phyloP scores from a whole-genome alignment of 192 early-diverging fungal genomes.

The Coemansia sp. region DNA sequence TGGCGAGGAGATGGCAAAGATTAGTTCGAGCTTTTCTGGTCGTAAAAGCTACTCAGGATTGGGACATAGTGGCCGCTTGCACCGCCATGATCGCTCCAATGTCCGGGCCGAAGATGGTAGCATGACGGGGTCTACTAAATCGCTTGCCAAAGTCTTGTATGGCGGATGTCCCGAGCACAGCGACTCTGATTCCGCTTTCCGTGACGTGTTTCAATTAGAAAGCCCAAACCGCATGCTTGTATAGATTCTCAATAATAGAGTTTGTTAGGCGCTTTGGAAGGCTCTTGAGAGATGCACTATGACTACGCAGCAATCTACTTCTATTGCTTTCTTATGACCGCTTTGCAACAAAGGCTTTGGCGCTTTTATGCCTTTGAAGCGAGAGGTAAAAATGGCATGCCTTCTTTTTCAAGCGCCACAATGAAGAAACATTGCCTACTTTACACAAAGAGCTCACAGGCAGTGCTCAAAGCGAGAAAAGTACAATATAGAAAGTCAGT shows the following conservation, averaged over 20 bases:
- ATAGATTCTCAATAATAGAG: background rate
- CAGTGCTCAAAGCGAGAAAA: background rate
- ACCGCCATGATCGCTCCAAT: background rate
- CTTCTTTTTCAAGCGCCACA: too few species aligned
- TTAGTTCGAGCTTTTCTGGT: slow-evolving; percentile 6
- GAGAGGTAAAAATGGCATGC: too few species aligned
- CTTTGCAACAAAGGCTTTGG: too few species aligned
- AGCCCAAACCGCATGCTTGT: slow-evolving; percentile 5
- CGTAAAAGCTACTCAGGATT: slow-evolving; percentile 1
- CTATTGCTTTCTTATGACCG: too few species aligned
- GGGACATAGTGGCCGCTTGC: background rate
- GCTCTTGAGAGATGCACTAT: too few species aligned
- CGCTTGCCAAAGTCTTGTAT: slow-evolving; percentile 16
- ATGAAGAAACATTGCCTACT: background rate
- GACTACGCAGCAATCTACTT: too few species aligned
- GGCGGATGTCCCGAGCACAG: background rate
- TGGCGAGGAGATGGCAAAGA: slow-evolving; percentile 19
- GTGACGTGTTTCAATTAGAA: background rate
- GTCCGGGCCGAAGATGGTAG: background rate
- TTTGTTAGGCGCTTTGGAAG: too few species aligned
- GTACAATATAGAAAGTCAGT: background rate
- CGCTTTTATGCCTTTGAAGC: too few species aligned
- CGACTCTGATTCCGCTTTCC: background rate
- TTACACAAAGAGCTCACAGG: background rate
- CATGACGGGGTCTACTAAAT: slow-evolving; percentile 21